phyloP scores from a whole-genome alignment of 2,329 filamentous ascomycete genomes.

The Apiospora hydei region DNA sequence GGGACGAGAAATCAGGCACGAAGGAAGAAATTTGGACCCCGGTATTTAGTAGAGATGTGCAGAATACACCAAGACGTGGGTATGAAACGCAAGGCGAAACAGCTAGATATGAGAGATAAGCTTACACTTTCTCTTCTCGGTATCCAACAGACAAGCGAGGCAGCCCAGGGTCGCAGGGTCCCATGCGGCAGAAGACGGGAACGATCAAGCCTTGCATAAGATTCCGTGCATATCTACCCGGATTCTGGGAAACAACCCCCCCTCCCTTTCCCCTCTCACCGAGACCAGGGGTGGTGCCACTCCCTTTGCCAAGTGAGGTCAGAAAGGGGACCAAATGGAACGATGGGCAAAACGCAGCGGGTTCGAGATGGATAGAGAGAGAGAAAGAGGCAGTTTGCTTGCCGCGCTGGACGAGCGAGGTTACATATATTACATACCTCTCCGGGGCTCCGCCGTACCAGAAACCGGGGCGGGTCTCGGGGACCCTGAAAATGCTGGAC shows the following conservation, averaged over 20 bases:
- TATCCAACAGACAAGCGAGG: background rate
- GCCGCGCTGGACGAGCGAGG: background rate
- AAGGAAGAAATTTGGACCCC: background rate
- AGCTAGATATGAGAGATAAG: background rate
- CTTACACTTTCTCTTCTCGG: background rate
- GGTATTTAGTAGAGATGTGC: background rate
- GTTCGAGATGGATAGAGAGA: background rate
- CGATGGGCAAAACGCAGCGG: background rate
- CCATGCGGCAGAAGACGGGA: background rate
- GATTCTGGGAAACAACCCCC: background rate
- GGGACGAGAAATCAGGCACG: background rate
- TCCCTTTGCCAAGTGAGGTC: background rate
- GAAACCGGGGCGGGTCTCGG: background rate
- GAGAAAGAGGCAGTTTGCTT: background rate
- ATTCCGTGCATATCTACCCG: background rate
- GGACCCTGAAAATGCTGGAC: background rate
- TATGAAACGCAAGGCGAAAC: conserved; percentile 21
- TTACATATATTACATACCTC: no score
- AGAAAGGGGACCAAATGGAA: background rate
- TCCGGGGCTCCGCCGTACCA: background rate
- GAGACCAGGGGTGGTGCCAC: background rate
- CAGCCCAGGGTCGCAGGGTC: background rate
- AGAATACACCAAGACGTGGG: background rate
- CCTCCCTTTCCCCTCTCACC: background rate
- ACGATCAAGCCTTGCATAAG: background rate